Conservation (phyloP, 1,139 yeast genomes). For the Groenewaldozyma sp. region DNA sequence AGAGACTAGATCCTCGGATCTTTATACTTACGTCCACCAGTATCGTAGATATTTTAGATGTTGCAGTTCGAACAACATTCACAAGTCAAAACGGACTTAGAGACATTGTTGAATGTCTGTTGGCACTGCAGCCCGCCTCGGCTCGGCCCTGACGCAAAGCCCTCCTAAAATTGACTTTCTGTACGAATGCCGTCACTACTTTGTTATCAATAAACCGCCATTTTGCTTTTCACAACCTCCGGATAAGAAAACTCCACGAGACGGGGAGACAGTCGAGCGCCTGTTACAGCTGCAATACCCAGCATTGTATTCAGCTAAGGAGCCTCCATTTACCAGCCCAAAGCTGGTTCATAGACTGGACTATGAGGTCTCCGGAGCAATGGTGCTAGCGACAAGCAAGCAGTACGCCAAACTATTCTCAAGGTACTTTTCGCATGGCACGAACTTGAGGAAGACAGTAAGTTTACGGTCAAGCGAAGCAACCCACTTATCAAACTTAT, state of each 20-base stretch:
- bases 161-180: constrained; percentile 11
- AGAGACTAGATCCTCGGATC: too few relatives aligned
- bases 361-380: constrained; percentile 24
- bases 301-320: constrained; percentile 10
- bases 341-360: constrained; percentile 25
- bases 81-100: too few relatives aligned
- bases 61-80: too few relatives aligned
- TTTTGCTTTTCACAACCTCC: constrained; percentile 17
- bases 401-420: constrained; percentile 20
- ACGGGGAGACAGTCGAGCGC: constrained; percentile 10
- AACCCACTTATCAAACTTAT: background rate
- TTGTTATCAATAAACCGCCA: constrained; percentile 21
- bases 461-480: constrained; percentile 2
- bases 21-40: too few relatives aligned
- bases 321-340: constrained; percentile 19
- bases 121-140: too few relatives aligned
- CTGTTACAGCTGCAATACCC: constrained; percentile 16
- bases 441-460: constrained; percentile 14
- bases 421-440: constrained; percentile 17
- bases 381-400: constrained; percentile 22
- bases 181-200: constrained; percentile 13
- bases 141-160: too few relatives aligned
- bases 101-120: too few relatives aligned
- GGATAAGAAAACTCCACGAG: constrained; percentile 7
- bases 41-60: too few relatives aligned